Evolutionary conservation across 2,329 filamentous ascomycete genomes (phyloP).

Genomic region (Raffaelea ambrosiae): DNA sequence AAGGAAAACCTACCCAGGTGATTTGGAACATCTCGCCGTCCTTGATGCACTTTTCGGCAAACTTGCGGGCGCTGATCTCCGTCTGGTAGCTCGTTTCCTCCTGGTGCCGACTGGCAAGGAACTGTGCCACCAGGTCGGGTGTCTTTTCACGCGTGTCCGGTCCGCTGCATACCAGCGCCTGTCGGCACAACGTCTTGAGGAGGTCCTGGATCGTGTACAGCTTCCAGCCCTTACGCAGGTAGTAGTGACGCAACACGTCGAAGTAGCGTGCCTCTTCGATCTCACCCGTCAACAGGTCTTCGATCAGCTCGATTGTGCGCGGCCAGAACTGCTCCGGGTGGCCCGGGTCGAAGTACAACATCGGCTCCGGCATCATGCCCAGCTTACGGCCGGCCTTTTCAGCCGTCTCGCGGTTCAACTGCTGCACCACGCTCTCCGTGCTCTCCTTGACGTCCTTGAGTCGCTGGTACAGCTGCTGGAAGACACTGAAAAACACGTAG

Average conservation of each 20-base stretch:
- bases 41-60: constrained; percentile 86
- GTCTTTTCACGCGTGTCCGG: constrained; percentile 89
- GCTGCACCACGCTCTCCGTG: constrained; percentile 62
- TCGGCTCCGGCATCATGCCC: constrained; percentile 69
- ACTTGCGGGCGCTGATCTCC: constrained; percentile 84
- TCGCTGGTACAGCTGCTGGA: constrained; percentile 82
- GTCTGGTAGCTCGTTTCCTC: constrained; percentile 83
- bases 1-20: too few species aligned
- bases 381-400: constrained; percentile 77
- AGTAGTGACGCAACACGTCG: constrained; percentile 85
- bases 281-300: constrained; percentile 76
- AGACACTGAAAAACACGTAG: constrained; percentile 90
- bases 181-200: constrained; percentile 69
- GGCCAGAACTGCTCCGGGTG: constrained; percentile 67
- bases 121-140: constrained; percentile 79
- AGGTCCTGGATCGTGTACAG: constrained; percentile 90
- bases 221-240: constrained; percentile 84
- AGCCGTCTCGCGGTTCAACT: constrained; percentile 64
- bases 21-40: constrained; percentile 88
- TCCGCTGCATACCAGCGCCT: constrained; percentile 75
- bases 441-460: constrained; percentile 76
- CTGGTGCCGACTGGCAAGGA: constrained; percentile 70
- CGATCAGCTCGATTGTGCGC: constrained; percentile 76
- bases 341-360: constrained; percentile 68
- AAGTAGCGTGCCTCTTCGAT: constrained; percentile 79